Base-by-base conservation (phyloP, 1,284 basidiomycete genomes). In the Puccinia horiana region DNA sequence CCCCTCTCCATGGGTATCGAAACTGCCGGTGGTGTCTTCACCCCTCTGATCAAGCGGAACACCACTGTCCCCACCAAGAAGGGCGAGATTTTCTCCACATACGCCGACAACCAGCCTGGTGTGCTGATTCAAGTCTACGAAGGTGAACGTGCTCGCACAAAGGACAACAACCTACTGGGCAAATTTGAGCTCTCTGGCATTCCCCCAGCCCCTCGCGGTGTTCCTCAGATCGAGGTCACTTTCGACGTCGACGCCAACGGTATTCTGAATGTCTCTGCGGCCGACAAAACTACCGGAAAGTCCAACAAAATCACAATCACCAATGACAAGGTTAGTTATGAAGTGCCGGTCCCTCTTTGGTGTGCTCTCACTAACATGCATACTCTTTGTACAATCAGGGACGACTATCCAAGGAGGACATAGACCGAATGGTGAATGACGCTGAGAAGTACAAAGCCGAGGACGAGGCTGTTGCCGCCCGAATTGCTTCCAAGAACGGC, bases 1-100 rank as follows among this genome's bases (percentile, higher is more conserved):
- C 96, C 96, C 84, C 90, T 99, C 77, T 98, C 97, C 83, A 92
- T 95, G 87, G 96, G 88, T 86, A 83, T 83, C 80, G 97, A 98
- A 90, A 99, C 95, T 82, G 94, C 96, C 85, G 96, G 97, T 89
- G 96, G 96, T 92, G 95, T 98, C 88, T 95, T 98, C 93, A 98
- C 94, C 69, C 91, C 94, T 56, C 92, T 99, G 86, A 98, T 98
- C 90, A 95, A 95, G 90, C 92, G 96, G 84, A 99, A 99, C 91
- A 98, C 97, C 85, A 97, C 95, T 80, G 94, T 99, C 85, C 96
- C 96, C 75, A 98, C 96, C 87, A 98, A 98, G 90, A 98, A 98
- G 91, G 95, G 95, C 37, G 95, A 98, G 90, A 93, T 94, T 88
- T 98, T 99, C 92, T 98, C 96, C 74, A 99, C 97, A 61, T 97